Conservation (phyloP, 306 rosid genomes). For the Rubus idaeus region DNA sequence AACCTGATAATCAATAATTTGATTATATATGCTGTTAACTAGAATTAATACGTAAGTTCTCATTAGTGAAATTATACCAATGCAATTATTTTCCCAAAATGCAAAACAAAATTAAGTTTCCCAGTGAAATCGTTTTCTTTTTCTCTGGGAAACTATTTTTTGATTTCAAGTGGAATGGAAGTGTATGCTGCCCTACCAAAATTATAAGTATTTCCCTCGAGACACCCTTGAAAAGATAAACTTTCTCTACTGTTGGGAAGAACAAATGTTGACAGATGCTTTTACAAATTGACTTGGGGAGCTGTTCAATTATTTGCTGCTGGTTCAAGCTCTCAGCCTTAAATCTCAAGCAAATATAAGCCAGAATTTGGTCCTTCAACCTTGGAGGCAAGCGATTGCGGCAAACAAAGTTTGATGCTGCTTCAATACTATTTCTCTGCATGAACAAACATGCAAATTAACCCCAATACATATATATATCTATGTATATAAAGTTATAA, state of each 20-base stretch:
- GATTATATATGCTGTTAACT: background rate
- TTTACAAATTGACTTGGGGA: slow-evolving; percentile 80
- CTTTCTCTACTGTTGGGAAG: slow-evolving; percentile 56
- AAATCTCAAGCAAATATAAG: slow-evolving; percentile 89
- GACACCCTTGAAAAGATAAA: slow-evolving; percentile 76
- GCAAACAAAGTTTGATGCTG: slow-evolving; percentile 79
- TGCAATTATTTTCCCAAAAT: background rate
- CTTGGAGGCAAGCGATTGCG: slow-evolving; percentile 71
- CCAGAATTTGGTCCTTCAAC: slow-evolving; percentile 71
- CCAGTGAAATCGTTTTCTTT: background rate
- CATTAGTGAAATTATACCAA: background rate
- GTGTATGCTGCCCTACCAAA: slow-evolving; percentile 39
- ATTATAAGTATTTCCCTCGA: slow-evolving; percentile 59
- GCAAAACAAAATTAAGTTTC: background rate
- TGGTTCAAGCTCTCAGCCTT: slow-evolving; percentile 91
- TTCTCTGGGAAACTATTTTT: background rate
- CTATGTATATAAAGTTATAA: too few relatives aligned
- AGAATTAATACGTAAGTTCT: background rate
- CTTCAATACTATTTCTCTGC: slow-evolving; percentile 82
- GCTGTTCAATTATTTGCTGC: slow-evolving; percentile 72
- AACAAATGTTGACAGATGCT: slow-evolving; percentile 75
- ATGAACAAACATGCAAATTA: background rate
- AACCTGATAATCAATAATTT: slow-evolving; percentile 43
- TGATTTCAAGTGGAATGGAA: background rate
- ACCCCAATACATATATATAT: background rate